These are phyloP conservation scores for Apiospora kogelbergensis DNA, from an alignment of 2,329 filamentous ascomycete genomes.

Conservation along the genomic window DNA sequence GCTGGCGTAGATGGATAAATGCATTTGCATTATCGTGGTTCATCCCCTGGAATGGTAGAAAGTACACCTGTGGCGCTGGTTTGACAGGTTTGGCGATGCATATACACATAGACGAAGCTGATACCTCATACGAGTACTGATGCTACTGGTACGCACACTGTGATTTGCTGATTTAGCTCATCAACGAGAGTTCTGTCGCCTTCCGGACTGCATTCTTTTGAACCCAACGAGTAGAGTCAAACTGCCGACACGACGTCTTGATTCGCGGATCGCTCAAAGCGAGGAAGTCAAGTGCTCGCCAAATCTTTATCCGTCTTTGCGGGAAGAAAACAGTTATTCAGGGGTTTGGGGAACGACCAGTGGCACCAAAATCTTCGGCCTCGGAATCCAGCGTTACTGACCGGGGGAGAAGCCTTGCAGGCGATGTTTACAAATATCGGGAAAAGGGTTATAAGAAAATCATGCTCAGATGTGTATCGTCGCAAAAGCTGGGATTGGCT, in stretches of 20 bases:
- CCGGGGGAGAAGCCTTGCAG: not conserved
- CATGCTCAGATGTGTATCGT: too few relatives aligned
- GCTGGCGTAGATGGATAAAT: not conserved
- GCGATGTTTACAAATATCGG: not conserved
- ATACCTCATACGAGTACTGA: not conserved
- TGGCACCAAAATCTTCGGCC: not conserved
- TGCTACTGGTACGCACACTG: not conserved
- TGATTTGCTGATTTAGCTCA: not conserved
- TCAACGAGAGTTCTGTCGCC: not conserved
- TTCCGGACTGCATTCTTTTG: not conserved
- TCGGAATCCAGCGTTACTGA: not conserved
- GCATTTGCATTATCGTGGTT: not conserved
- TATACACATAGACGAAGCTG: conserved; percentile 8
- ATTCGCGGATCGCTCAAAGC: not conserved
- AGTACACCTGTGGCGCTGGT: not conserved
- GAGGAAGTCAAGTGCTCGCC: not conserved
- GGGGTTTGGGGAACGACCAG: not conserved
- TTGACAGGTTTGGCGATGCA: conserved; percentile 7
- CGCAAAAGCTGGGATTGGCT: too few relatives aligned
- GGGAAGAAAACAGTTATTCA: not conserved
- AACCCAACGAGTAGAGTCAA: not conserved
- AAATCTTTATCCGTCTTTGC: not conserved
- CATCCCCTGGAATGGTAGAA: not conserved
- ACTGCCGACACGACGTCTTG: not conserved
- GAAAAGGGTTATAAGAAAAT: too few relatives aligned